Base-by-base conservation (phyloP, 2,329 filamentous ascomycete species). In the Cladophialophora bantiana region DNA sequence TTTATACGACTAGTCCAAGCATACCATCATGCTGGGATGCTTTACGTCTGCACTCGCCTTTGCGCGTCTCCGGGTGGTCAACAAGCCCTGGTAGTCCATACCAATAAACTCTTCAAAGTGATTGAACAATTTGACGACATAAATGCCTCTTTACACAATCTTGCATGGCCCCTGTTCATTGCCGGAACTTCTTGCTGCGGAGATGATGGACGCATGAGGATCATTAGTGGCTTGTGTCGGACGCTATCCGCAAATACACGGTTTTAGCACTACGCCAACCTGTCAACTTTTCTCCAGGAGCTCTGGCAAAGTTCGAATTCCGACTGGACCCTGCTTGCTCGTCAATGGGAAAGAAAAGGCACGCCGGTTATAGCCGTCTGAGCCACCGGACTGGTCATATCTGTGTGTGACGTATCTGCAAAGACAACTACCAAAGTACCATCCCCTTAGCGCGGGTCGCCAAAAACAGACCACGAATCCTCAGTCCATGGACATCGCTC, bases 101-200 rank as follows among this genome's bases (percentile, higher is more conserved):
- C 36, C 4, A 15, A 32, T 48, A 50, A 38, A 35, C 59, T 61
- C 32, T 61, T 61, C 59, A 32, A 36, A 52, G 42, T 53, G 2
- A 7, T 61, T 32, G 48, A 61, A 18, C 59, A 61, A 12, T 52
- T 61, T 38, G 45, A 61, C 12, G 59, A 61, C 45, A 61, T 61
- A n/a, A 36, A 35, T 18, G 45, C 26, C 10, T 36, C 36, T 7
- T 53, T 61, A n/a, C 50, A 52, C 20, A 61, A 53, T 36, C 48
- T 61, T 4, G 50, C 59, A 9, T 61, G 59, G 59, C 59, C 59
- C 31, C 50, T 61, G 31, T 31, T 61, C 48, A 54, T 61, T 9
- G 59, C 59, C 18, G 59, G 59, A 38, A 36, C 50, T 26, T 61
- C 32, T 42, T 61, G 59, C 36, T 36, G 34, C 13, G 59, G 50